A percentile compares a stretch with the other conserved stretches of the same genome.
phyloP scores from a whole-genome alignment of 2,329 filamentous ascomycete species.

The Tothia fuscella region DNA sequence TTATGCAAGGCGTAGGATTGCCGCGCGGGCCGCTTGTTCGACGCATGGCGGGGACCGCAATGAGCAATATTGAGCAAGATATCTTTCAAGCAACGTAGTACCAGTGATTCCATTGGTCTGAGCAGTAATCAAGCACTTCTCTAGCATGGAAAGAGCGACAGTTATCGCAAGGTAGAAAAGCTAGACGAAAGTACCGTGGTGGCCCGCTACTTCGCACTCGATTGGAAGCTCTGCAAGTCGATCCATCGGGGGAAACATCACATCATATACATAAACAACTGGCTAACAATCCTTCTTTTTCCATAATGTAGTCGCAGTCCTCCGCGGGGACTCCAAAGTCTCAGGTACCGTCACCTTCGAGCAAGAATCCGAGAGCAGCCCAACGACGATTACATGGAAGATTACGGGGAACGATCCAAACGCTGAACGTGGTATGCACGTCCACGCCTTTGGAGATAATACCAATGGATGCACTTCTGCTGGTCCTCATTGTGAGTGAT shows the following conservation, averaged over 20 bases:
- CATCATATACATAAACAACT: background rate
- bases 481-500: conserved; percentile 80
- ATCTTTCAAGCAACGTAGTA: background rate
- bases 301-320: conserved; percentile 61
- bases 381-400: conserved; percentile 84
- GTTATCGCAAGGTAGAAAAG: too few relatives aligned
- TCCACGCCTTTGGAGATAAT: conserved; percentile 99
- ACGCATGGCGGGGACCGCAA: background rate
- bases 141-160: too few relatives aligned
- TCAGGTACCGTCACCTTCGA: conserved; percentile 89
- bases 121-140: background rate
- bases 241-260: background rate
- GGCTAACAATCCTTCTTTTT: too few relatives aligned
- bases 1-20: too few relatives aligned
- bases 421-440: conserved; percentile 94
- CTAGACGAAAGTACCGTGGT: conserved; percentile 1
- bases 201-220: background rate
- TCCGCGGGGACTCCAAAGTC: conserved; percentile 97
- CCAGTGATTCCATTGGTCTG: background rate
- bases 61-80: conserved; percentile 8
- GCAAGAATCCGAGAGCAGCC: conserved; percentile 69
- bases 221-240: background rate
- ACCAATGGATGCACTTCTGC: conserved; percentile 99
- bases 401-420: conserved; percentile 88
- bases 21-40: background rate